Evolutionary conservation across 192 early-diverging fungal genomes (phyloP).

Genomic region (Coemansia sp.): DNA sequence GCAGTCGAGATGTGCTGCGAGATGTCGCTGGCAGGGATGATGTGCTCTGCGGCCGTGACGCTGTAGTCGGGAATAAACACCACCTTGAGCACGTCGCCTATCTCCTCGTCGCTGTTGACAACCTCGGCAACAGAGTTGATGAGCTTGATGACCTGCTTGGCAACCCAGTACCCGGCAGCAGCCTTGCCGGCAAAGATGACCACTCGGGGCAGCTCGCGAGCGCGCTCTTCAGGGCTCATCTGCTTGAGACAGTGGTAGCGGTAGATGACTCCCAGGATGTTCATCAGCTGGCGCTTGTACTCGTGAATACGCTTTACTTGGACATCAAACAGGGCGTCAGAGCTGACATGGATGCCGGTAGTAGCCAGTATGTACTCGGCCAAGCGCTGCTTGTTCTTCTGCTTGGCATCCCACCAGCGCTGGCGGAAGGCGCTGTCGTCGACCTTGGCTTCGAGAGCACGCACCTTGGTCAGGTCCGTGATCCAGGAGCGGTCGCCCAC

Average conservation of each 20-base stretch:
- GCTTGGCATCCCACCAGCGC: constrained; percentile 88
- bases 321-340: constrained; percentile 93
- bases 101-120: constrained; percentile 82
- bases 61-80: constrained; percentile 99
- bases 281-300: constrained; percentile 99
- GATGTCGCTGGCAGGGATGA: constrained; percentile 97
- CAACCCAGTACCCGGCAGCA: constrained; percentile 97
- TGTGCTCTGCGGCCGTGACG: constrained; percentile 93
- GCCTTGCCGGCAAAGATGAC: constrained; percentile 97
- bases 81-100: constrained; percentile 84
- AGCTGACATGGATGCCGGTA: constrained; percentile 70
- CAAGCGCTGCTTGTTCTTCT: constrained; percentile 85
- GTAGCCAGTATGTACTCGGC: constrained; percentile 76
- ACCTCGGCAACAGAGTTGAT: constrained; percentile 91
- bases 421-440: constrained; percentile 71
- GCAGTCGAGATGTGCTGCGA: constrained; percentile 99
- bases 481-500: constrained; percentile 76
- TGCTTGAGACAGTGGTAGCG: constrained; percentile 84
- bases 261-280: constrained; percentile 93
- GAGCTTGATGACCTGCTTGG: constrained; percentile 98
- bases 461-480: constrained; percentile 68
- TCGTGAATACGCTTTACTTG: constrained; percentile 99
- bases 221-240: constrained; percentile 66
- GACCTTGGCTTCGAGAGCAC: constrained; percentile 61
- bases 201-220: constrained; percentile 64